A percentile compares a stretch with the other conserved stretches of the same genome.
Conservation (phyloP, 78 protist species). For the Dictyostelium intermedium region DNA sequence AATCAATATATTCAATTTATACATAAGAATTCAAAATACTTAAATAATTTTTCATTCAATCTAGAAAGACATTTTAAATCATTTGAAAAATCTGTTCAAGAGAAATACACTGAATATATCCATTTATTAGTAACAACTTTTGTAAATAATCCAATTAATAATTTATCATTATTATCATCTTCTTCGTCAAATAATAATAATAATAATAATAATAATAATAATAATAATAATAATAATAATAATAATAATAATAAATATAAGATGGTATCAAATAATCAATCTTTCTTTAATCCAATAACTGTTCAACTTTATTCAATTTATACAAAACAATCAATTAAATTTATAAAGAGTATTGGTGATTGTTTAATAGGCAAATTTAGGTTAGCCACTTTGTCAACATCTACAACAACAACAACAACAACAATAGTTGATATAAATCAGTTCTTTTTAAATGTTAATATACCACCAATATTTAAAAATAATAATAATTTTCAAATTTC, state of each 20-base stretch:
- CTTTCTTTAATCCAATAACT: neutral
- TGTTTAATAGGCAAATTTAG: neutral
- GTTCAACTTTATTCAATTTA: neutral
- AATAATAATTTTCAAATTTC: neutral
- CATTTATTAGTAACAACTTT: neutral
- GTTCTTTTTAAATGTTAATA: neutral
- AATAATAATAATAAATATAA: neutral
- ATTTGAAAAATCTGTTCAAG: neutral
- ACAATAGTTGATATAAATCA: neutral
- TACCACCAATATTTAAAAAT: neutral
- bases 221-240: neutral
- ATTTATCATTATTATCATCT: neutral
- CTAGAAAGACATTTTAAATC: neutral
- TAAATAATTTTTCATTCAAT: neutral
- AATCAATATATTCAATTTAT: neutral
- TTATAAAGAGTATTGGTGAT: constrained; percentile 2
- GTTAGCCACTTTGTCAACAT: neutral
- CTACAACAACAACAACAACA: neutral
- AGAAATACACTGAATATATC: neutral
- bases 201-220: no score
- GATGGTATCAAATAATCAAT: neutral
- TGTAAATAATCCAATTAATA: neutral
- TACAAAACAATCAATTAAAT: neutral
- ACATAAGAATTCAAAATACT: neutral
- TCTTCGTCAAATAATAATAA: no score